These are phyloP conservation scores for Saccharomycopsis fibuligera DNA, from an alignment of 805 yeast genomes.

Conservation along the genomic window DNA sequence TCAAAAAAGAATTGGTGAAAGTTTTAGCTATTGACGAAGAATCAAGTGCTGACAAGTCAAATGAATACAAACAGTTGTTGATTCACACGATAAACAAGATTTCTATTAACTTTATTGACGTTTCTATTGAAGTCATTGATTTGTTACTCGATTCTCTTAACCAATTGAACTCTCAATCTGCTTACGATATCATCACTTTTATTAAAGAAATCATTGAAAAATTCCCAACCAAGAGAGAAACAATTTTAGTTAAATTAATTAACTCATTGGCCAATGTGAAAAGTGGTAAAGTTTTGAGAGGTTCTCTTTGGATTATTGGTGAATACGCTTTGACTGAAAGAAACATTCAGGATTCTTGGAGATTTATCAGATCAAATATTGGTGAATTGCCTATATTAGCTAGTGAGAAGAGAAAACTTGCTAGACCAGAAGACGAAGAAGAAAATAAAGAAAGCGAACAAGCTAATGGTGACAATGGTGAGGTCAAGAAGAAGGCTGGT, in stretches of 20 bases:
- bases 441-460: conserved; percentile 25
- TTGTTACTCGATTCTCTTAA: conserved; percentile 78
- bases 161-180: conserved; percentile 78
- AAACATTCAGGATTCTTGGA: conserved; percentile 82
- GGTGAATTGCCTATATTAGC: conserved; percentile 91
- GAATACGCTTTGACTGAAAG: conserved; percentile 73
- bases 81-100: conserved; percentile 84
- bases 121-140: conserved; percentile 86
- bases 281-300: conserved; percentile 87
- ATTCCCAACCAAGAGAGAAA: conserved; percentile 69
- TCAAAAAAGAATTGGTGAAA: conserved; percentile 83
- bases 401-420: conserved; percentile 48
- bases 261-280: conserved; percentile 57
- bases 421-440: conserved; percentile 33
- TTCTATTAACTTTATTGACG: conserved; percentile 84
- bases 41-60: conserved; percentile 66
- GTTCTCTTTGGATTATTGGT: conserved; percentile 94
- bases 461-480: conserved; percentile 29
- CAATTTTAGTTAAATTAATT: conserved; percentile 59
- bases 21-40: conserved; percentile 46
- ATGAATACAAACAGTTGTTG: conserved; percentile 83
- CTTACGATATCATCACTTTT: conserved; percentile 84
- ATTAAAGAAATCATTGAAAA: conserved; percentile 92
- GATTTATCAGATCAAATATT: conserved; percentile 67
- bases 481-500: conserved; percentile 35